Evolutionary conservation across 1,139 yeast genomes (phyloP).

Genomic region (Magnusiomyces paraingens): DNA sequence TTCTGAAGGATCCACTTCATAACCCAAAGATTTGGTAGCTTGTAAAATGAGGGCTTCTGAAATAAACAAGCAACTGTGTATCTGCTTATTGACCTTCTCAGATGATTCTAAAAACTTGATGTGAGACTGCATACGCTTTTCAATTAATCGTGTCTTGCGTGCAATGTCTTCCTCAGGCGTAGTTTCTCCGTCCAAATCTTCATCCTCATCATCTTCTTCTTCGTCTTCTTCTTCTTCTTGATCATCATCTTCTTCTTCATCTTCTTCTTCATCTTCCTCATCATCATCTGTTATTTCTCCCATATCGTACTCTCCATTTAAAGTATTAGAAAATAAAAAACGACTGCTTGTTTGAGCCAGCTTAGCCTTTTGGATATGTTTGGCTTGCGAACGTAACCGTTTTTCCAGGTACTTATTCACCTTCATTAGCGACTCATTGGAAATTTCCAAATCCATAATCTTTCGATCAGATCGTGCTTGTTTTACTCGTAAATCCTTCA

Average conservation of each 20-base stretch:
- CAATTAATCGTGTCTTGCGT: slow-evolving; percentile 18
- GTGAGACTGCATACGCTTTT: slow-evolving; percentile 22
- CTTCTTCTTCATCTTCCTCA: slow-evolving; percentile 12
- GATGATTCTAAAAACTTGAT: slow-evolving; percentile 23
- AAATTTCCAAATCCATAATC: slow-evolving; percentile 28
- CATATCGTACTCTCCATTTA: neutral
- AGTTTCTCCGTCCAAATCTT: slow-evolving; percentile 10
- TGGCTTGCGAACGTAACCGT: slow-evolving; percentile 20
- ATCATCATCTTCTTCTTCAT: slow-evolving; percentile 10
- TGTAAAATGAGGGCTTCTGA: slow-evolving; percentile 22
- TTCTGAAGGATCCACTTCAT: slow-evolving; percentile 21
- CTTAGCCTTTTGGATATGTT: slow-evolving; percentile 19
- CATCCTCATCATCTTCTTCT: slow-evolving; percentile 11
- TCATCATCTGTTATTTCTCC: neutral
- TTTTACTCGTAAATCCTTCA: slow-evolving; percentile 11
- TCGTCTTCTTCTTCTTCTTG: slow-evolving; percentile 6
- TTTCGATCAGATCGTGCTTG: slow-evolving; percentile 26
- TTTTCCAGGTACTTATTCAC: slow-evolving; percentile 28
- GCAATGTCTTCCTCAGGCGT: slow-evolving; percentile 13
- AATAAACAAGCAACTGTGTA: slow-evolving; percentile 22
- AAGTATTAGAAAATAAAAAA: neutral
- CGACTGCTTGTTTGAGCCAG: neutral
- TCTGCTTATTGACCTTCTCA: slow-evolving; percentile 19
- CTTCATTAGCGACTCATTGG: slow-evolving; percentile 26
- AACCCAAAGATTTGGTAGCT: slow-evolving; percentile 22